phyloP scores from a whole-genome alignment of 495 filamentous ascomycete genomes.

The Sabuloglossum arenarium region DNA sequence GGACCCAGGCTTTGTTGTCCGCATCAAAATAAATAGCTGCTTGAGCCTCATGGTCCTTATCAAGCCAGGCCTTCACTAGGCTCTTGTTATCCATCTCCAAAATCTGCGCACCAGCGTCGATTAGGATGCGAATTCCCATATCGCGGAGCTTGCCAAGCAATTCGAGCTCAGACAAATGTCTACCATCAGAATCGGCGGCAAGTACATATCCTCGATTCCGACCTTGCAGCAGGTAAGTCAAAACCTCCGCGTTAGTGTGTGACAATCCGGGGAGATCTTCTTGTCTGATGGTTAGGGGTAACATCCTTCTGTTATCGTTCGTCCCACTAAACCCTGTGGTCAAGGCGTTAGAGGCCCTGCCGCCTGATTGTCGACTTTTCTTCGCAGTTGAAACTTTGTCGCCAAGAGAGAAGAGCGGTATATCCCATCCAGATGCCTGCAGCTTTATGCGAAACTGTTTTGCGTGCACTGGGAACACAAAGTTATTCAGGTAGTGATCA shows the following conservation, averaged over 20 bases:
- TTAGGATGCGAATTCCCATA: slow-evolving; percentile 21
- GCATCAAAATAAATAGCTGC: slow-evolving; percentile 29
- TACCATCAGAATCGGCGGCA: slow-evolving; percentile 11
- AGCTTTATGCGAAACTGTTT: slow-evolving; percentile 31
- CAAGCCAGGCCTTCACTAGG: slow-evolving; percentile 27
- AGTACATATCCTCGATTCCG: slow-evolving; percentile 23
- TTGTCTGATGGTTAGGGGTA: slow-evolving; percentile 30
- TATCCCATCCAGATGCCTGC: slow-evolving; percentile 31
- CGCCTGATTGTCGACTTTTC: background rate
- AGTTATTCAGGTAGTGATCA: slow-evolving; percentile 31
- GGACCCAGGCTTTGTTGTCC: slow-evolving; percentile 23
- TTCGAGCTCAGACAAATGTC: slow-evolving; percentile 17
- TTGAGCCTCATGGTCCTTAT: slow-evolving; percentile 11
- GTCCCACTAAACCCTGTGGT: slow-evolving; percentile 36
- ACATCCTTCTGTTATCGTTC: slow-evolving; percentile 26
- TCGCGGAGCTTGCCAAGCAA: slow-evolving; percentile 16
- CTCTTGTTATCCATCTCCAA: slow-evolving; percentile 23
- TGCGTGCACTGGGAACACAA: slow-evolving; percentile 30
- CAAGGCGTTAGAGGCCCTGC: background rate
- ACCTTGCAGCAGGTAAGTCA: slow-evolving; percentile 26
- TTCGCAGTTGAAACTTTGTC: background rate
- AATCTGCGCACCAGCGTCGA: slow-evolving; percentile 30
- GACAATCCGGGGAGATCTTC: slow-evolving; percentile 24
- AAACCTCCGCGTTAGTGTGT: slow-evolving; percentile 32
- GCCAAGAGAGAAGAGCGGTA: slow-evolving; percentile 17